phyloP scores from a whole-genome alignment of 495 filamentous ascomycete species.

The Hypoxylon fuscum region DNA sequence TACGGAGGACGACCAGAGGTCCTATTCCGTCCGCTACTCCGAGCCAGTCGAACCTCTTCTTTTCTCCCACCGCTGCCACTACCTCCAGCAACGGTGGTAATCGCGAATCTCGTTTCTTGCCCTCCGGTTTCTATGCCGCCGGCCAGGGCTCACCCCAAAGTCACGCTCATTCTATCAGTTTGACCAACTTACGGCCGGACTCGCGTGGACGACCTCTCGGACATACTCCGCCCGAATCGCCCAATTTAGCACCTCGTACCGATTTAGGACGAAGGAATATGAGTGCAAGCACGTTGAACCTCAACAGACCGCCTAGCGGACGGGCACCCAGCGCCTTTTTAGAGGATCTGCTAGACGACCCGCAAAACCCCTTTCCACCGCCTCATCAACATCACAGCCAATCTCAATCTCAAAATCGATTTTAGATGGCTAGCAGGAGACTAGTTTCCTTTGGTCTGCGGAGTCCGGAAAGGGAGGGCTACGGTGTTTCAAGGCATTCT shows the following conservation, averaged over 20 bases:
- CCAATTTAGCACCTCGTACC: slow-evolving; percentile 50
- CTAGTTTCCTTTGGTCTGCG: slow-evolving; percentile 11
- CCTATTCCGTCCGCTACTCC: slow-evolving; percentile 55
- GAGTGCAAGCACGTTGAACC: slow-evolving; percentile 75
- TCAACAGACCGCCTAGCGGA: slow-evolving; percentile 70
- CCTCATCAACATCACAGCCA: slow-evolving; percentile 38
- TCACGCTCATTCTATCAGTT: slow-evolving; percentile 59
- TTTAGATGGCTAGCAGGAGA: slow-evolving; percentile 12
- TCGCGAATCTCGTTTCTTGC: slow-evolving; percentile 77
- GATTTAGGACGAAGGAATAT: slow-evolving; percentile 54
- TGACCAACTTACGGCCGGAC: slow-evolving; percentile 64
- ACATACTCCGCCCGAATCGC: slow-evolving; percentile 68
- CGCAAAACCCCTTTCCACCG: slow-evolving; percentile 50
- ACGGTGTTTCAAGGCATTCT: slow-evolving; percentile 25
- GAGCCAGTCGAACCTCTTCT: slow-evolving; percentile 78
- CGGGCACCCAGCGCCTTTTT: slow-evolving; percentile 91
- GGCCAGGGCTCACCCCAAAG: slow-evolving; percentile 58
- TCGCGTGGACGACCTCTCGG: slow-evolving; percentile 53
- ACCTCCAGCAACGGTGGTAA: slow-evolving; percentile 58
- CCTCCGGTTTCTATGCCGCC: slow-evolving; percentile 91
- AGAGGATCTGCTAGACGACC: slow-evolving; percentile 86
- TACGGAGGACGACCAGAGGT: slow-evolving; percentile 51
- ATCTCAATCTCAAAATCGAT: slow-evolving; percentile 32
- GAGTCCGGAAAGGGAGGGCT: slow-evolving; percentile 28
- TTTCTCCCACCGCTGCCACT: slow-evolving; percentile 82